Percentiles rank a stretch among this genome's conserved stretches.
Conservation (phyloP, 176 grass and related monocot species). For the Ampelocalamus luodianensis region DNA sequence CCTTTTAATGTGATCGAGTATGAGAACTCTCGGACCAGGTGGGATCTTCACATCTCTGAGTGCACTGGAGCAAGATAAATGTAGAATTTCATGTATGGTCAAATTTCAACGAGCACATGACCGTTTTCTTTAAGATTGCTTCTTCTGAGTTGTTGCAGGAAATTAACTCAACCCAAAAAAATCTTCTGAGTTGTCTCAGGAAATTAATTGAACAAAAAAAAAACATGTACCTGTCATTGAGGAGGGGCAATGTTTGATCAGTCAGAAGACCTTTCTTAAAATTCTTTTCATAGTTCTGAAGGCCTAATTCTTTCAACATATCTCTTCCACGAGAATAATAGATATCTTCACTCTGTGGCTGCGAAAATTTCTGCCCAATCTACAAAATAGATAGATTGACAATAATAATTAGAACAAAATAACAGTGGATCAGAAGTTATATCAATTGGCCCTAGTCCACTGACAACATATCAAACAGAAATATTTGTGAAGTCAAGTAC, state of each 20-base stretch:
- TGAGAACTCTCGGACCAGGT: conserved; percentile 94
- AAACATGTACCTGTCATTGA: conserved; percentile 73
- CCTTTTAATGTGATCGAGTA: conserved; percentile 96
- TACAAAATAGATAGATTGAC: conserved; percentile 44
- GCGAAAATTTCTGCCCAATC: conserved; percentile 87
- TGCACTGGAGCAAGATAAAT: conserved; percentile 61
- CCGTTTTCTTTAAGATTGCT: background rate
- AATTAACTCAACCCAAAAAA: background rate
- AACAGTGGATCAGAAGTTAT: conserved; percentile 3
- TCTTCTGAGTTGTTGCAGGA: background rate
- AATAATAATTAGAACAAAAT: conserved; percentile 27
- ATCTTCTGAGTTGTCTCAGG: background rate
- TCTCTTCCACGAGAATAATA: conserved; percentile 74
- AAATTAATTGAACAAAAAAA: background rate
- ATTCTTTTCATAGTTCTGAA: conserved; percentile 97
- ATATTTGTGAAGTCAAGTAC: background rate
- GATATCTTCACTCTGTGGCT: conserved; percentile 69
- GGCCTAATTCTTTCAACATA: conserved; percentile 79
- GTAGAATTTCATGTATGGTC: background rate
- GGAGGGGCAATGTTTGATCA: conserved; percentile 83
- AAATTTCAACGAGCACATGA: background rate
- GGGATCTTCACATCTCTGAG: conserved; percentile 97
- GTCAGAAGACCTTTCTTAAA: conserved; percentile 95
- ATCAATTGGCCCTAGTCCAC: background rate
- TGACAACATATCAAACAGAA: conserved; percentile 28